Conservation (phyloP, 1,284 basidiomycete genomes). For the Austroboletus novae-zelandiae region DNA sequence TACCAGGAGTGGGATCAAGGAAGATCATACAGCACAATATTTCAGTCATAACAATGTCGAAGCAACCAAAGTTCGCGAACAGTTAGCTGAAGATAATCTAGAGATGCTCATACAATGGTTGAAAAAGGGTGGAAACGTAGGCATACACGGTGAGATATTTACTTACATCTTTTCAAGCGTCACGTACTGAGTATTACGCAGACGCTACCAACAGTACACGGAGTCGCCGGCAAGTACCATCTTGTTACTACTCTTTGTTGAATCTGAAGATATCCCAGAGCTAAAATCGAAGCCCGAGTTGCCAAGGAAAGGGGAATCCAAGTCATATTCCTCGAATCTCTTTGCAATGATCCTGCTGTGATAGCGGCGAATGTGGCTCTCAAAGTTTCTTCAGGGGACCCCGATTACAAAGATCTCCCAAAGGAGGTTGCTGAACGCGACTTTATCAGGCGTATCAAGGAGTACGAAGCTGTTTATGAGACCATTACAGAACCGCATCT, state of each 20-base stretch:
- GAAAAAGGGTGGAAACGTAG: conserved; percentile 94
- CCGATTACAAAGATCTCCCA: conserved; percentile 92
- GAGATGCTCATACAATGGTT: conserved; percentile 96
- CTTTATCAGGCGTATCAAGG: conserved; percentile 87
- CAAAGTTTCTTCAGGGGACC: conserved; percentile 95
- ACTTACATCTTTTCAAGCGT: conserved; percentile 10
- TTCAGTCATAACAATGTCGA: conserved; percentile 88
- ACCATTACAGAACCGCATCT: conserved; percentile 87
- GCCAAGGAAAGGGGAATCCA: conserved; percentile 86
- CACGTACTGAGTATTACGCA: conserved; percentile 30
- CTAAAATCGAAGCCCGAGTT: conserved; percentile 81
- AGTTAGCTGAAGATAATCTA: conserved; percentile 87
- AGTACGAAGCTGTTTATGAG: conserved; percentile 97
- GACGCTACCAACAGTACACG: conserved; percentile 94
- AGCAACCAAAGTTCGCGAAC: conserved; percentile 78
- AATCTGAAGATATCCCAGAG: conserved; percentile 42
- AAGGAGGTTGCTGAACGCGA: conserved; percentile 85
- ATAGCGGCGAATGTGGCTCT: conserved; percentile 95
- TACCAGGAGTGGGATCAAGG: conserved; percentile 70
- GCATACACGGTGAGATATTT: conserved; percentile 80
- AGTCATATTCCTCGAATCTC: conserved; percentile 92
- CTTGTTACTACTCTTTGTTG: neutral
- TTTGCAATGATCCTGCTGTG: conserved; percentile 91
- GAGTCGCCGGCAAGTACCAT: conserved; percentile 56
- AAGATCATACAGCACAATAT: conserved; percentile 90